Base-by-base conservation (phyloP, 2,329 filamentous ascomycete genomes). In the Trichoderma sp. region DNA sequence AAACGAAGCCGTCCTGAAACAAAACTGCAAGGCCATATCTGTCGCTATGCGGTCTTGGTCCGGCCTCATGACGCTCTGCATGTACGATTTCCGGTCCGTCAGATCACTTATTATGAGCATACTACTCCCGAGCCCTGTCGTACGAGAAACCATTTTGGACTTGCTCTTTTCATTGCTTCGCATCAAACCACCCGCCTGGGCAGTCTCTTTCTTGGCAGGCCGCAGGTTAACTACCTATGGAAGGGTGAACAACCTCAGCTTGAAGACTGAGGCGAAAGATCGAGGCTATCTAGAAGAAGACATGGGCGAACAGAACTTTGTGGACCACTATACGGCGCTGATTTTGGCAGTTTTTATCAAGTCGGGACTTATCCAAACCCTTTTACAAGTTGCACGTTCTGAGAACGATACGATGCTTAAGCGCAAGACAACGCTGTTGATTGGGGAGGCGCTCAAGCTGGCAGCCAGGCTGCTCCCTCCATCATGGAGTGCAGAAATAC, bases 151-250 rank as follows among this genome's bases (percentile, higher is more conserved):
- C 0, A 89, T 97, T 21, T 85, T 99, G 70, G 96, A 99, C 77
- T 83, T 99, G 14, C 81, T 99, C 21, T 97, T 96, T 75, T 85
- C 85, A 0, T 78, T 90, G 3, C 80, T 99, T 63, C 89, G 95
- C 43, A 97, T 99, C 76, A 98, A 98, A 58, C 94, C 69, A 89
- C 96, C 54, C 90, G 94, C 10, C 4, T 99, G 96, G 96, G 96
- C 96, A 8, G 94, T 93, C 0, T 96, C 95, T 0, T 99, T 97
- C 77, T 86, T 99, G 58, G 96, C 96, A 43, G 96, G 96, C 8
- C 88, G 96, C 72, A 87, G 96, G 70, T 83, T 99, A 58, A 99
- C 96, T 0, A 99, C 96, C 0, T 99, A 99, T 78, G 95, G 94
- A n/a, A 88, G 96, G 74, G 94, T 98, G 46, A 90, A 93, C 8